Evolutionary conservation across 169 alveolate genomes (phyloP).

Genomic region (Plasmodium sp.): DNA sequence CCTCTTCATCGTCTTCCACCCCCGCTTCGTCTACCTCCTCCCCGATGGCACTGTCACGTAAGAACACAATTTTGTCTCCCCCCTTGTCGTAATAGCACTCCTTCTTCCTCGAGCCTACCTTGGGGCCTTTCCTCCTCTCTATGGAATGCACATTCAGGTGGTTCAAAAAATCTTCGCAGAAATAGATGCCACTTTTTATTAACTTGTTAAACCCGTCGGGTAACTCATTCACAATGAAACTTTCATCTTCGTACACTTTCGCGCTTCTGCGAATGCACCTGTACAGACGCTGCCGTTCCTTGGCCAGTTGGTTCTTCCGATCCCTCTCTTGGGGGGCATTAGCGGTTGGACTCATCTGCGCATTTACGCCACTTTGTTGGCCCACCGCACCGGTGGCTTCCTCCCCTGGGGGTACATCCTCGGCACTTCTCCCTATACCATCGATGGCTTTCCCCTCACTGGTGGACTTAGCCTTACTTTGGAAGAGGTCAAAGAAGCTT

Average conservation of each 20-base stretch:
- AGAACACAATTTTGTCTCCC: not conserved
- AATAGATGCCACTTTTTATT: slow-evolving; percentile 32
- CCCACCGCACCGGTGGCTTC: not conserved
- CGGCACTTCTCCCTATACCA: not conserved
- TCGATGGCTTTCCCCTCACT: not conserved
- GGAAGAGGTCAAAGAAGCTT: not conserved
- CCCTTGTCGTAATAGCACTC: slow-evolving; percentile 22
- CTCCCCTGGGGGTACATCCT: not conserved
- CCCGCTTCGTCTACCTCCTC: not conserved
- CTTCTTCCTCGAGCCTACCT: slow-evolving; percentile 23
- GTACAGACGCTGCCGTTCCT: not conserved
- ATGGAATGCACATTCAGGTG: slow-evolving; percentile 8
- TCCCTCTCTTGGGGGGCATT: not conserved
- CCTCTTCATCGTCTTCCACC: not conserved
- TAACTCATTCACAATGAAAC: slow-evolving; percentile 9
- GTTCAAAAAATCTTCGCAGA: slow-evolving; percentile 24
- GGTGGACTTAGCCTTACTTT: not conserved
- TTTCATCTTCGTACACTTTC: slow-evolving; percentile 40
- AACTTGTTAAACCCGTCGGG: slow-evolving; percentile 22
- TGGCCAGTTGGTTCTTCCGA: not conserved
- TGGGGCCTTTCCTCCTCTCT: slow-evolving; percentile 4
- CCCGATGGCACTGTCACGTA: slow-evolving; percentile 2
- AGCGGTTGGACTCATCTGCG: not conserved
- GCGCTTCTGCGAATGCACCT: not conserved
- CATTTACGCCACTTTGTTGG: not conserved